These are phyloP conservation scores for Ceratocystis papillata DNA, from an alignment of 2,329 filamentous ascomycete species.

Conservation along the genomic window DNA sequence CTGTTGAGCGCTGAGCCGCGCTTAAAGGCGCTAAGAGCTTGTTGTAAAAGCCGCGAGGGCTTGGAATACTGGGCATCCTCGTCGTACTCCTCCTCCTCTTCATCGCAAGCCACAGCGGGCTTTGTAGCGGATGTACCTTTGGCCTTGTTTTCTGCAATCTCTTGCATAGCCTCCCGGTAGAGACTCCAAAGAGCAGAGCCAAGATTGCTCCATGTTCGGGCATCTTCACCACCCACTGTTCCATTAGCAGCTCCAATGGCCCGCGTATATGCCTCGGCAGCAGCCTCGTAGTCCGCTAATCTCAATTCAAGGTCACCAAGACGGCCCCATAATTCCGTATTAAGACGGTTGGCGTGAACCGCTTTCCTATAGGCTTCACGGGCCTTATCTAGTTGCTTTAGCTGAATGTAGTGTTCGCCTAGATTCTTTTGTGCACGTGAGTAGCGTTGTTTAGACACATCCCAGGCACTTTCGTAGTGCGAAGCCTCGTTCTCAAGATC, in stretches of 20 bases:
- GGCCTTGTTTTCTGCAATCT: slow-evolving; percentile 30
- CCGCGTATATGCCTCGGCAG: slow-evolving; percentile 71
- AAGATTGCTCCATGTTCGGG: slow-evolving; percentile 89
- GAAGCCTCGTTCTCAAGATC: slow-evolving; percentile 66
- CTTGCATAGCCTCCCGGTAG: slow-evolving; percentile 44
- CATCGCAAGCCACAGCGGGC: slow-evolving; percentile 13
- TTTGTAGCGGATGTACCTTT: slow-evolving; percentile 22
- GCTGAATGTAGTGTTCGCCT: slow-evolving; percentile 62
- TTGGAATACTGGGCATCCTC: slow-evolving; percentile 33
- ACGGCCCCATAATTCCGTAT: slow-evolving; percentile 76
- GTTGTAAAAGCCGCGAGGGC: slow-evolving; percentile 52
- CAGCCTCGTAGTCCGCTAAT: slow-evolving; percentile 62
- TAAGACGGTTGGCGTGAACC: slow-evolving; percentile 67
- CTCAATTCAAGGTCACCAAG: slow-evolving; percentile 81
- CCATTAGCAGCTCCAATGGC: slow-evolving; percentile 56
- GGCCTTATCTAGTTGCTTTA: slow-evolving; percentile 57
- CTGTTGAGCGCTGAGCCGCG: slow-evolving; percentile 73
- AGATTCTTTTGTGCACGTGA: slow-evolving; percentile 80
- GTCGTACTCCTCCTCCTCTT: slow-evolving; percentile 25
- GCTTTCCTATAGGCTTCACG: slow-evolving; percentile 68
- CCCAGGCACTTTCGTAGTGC: slow-evolving; percentile 81
- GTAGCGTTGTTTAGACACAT: slow-evolving; percentile 68
- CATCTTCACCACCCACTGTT: slow-evolving; percentile 69
- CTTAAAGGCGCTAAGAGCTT: slow-evolving; percentile 76
- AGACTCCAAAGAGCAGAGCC: slow-evolving; percentile 69